Evolutionary conservation across 257 asterid genomes (phyloP).

Genomic region (Jasminum sambac): DNA sequence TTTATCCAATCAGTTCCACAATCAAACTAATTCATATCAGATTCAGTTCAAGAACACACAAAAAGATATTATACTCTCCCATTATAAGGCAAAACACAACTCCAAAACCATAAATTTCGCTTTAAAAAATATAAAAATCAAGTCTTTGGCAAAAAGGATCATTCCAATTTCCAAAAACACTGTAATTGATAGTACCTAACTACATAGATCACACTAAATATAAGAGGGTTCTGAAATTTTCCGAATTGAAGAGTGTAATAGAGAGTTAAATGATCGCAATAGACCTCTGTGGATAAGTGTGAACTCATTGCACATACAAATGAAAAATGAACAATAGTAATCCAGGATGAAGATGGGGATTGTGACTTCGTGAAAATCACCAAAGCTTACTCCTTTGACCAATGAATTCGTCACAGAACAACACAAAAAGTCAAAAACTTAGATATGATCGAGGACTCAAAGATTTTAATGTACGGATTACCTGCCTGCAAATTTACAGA

Average conservation of each 20-base stretch:
- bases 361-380: conserved; percentile 29
- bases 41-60: background rate
- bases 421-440: conserved; percentile 19
- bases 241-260: conserved; percentile 1
- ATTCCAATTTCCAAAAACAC: background rate
- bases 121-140: background rate
- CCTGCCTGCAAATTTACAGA: conserved; percentile 4
- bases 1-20: conserved; percentile 12
- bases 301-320: background rate
- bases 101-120: background rate
- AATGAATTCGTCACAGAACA: conserved; percentile 15
- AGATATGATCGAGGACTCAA: conserved; percentile 15
- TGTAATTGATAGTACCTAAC: background rate
- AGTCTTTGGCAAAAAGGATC: background rate
- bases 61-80: background rate
- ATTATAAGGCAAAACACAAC: background rate
- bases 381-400: conserved; percentile 23
- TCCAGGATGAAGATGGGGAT: conserved; percentile 19
- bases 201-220: background rate
- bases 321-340: background rate
- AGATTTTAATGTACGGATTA: conserved; percentile 1
- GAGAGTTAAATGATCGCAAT: background rate
- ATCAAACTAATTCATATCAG: background rate
- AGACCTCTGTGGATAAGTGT: background rate
- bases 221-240: conserved; percentile 11